These are phyloP conservation scores for Leccinellum rugosiceps DNA, from an alignment of 768 basidiomycete genomes.

Conservation along the genomic window DNA sequence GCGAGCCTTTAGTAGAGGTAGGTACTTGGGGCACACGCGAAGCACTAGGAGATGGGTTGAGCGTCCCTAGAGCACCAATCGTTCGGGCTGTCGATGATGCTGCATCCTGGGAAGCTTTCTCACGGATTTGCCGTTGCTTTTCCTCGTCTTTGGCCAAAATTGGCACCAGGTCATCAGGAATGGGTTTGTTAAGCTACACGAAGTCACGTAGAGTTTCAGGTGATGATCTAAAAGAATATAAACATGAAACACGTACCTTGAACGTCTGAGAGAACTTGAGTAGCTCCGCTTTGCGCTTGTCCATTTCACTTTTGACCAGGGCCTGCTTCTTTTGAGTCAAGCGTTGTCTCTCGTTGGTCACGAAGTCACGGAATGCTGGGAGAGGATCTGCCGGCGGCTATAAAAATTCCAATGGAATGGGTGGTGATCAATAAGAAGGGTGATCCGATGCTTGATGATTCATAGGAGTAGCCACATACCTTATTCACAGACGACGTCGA, in stretches of 20 bases:
- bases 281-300: constrained; percentile 89
- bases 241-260: constrained; percentile 59
- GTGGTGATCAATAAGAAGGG: constrained; percentile 5
- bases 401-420: constrained; percentile 5
- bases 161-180: constrained; percentile 90
- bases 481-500: constrained; percentile 44
- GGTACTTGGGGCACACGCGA: constrained; percentile 39
- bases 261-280: constrained; percentile 91
- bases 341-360: constrained; percentile 86
- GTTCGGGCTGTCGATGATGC: constrained; percentile 61
- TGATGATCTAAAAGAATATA: neutral
- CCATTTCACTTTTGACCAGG: constrained; percentile 88
- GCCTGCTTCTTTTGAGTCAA: constrained; percentile 89
- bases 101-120: constrained; percentile 72
- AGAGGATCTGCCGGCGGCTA: constrained; percentile 73
- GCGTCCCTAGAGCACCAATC: constrained; percentile 52
- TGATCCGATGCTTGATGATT: neutral
- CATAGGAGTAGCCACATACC: constrained; percentile 34
- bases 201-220: neutral
- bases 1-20: constrained; percentile 27
- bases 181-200: constrained; percentile 82
- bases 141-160: constrained; percentile 93
- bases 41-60: constrained; percentile 44
- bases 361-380: constrained; percentile 88
- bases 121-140: constrained; percentile 79